These are phyloP conservation scores for Plasmopara viticola DNA, from an alignment of 352 stramenopile genomes.

Conservation along the genomic window DNA sequence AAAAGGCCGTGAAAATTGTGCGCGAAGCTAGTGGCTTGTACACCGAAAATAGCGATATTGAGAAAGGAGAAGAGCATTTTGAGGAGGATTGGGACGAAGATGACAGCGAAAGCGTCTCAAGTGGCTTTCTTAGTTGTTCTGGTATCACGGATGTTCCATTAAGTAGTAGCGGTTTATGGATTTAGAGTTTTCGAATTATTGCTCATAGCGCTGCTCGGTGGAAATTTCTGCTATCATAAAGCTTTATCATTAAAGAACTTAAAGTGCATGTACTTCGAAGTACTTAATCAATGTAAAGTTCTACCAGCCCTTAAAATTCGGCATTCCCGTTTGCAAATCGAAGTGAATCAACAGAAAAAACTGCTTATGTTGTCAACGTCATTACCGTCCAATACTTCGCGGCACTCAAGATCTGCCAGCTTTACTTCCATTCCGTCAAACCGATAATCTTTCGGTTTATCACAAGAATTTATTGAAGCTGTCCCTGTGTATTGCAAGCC, in stretches of 20 bases:
- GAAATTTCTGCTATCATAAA: too few species aligned
- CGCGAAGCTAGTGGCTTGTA: slow-evolving; percentile 22
- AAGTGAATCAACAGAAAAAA: slow-evolving; percentile 2
- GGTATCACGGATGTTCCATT: slow-evolving; percentile 24
- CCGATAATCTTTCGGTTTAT: not conserved
- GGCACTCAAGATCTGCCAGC: not conserved
- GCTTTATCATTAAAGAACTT: too few species aligned
- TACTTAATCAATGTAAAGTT: too few species aligned
- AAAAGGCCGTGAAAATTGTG: slow-evolving; percentile 35
- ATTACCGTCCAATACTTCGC: not conserved
- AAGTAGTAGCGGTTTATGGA: slow-evolving; percentile 43
- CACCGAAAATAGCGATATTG: slow-evolving; percentile 10
- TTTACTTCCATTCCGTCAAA: not conserved
- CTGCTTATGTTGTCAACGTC: not conserved
- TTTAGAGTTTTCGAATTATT: slow-evolving; percentile 6
- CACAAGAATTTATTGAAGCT: not conserved
- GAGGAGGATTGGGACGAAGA: slow-evolving; percentile 22
- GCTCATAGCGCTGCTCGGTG: too few species aligned
- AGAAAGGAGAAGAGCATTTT: slow-evolving; percentile 8
- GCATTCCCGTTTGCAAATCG: not conserved
- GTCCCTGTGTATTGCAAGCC: not conserved
- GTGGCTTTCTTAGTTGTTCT: slow-evolving; percentile 60
- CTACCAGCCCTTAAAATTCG: too few species aligned
- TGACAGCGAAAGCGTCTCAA: slow-evolving; percentile 32
- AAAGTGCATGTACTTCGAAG: too few species aligned